Evolutionary conservation across 2,329 filamentous ascomycete species (phyloP), one percentile per base, ranked within the genome.

Genomic region (Cladosporium sp.): DNA sequence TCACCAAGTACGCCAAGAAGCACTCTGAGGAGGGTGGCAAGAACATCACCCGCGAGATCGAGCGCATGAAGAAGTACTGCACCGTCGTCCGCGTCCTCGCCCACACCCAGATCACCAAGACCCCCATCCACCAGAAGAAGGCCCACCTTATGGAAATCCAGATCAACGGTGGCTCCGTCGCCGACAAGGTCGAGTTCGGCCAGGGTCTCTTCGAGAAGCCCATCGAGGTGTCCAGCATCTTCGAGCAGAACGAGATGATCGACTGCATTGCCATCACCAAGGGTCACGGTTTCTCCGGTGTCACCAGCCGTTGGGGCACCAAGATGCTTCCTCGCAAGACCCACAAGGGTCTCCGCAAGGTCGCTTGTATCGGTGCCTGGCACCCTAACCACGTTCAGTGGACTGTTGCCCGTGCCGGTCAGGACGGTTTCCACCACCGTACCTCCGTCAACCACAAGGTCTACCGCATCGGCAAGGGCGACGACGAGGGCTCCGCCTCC

Each of bases 21-120:
- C 91, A 97, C 88, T 92, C 93, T 67, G 93, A 97, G 85, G 88
- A 82, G 84, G 89, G 80, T 81, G 92, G 91, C 74, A 83, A 90
- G 72, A 92, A 90, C 75, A 89, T 97, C 84, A 92, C 89, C 80
- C 90, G 90, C 77, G 94, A 99, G 82, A 88, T 99, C 76, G 94
- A 97, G 89, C 92, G 94, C 82, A 97, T 99, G 83, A 96, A 97
- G 91, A 97, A 97, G 86, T 99, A 99, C 91, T 97, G 93, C 90
- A 94, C 92, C 72, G 92, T 97, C 80, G 90, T 99, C 84, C 94
- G 94, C 80, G 87, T 99, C 71, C 92, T 99, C 78, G 93, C 94
- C 79, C 94, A 99, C 88, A 97, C 94, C 72, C 94, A 99, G 84
- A 92, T 97, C 86, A 88, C 88, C 87, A 93, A 95, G 88, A 97